Conservation (phyloP, 495 filamentous ascomycete species). For the Aspergillus affinis region DNA sequence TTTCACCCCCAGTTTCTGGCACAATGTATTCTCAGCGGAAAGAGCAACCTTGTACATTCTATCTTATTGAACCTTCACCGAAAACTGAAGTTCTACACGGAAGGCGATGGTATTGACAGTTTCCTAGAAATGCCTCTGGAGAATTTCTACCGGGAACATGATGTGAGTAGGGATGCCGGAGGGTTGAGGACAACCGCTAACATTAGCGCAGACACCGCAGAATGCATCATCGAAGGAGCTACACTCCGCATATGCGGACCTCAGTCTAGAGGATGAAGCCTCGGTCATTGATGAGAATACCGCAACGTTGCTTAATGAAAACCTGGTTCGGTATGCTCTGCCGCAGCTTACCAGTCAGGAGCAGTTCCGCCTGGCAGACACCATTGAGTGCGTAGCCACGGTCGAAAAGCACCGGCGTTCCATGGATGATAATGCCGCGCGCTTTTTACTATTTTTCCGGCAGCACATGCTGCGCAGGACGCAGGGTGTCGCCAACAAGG, state of each 20-base stretch:
- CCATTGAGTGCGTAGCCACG: conserved; percentile 81
- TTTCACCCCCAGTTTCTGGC: conserved; percentile 93
- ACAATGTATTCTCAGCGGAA: conserved; percentile 84
- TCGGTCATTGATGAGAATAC: conserved; percentile 70
- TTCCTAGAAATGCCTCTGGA: conserved; percentile 71
- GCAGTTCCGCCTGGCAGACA: conserved; percentile 84
- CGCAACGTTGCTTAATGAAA: conserved; percentile 71
- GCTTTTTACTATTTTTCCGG: conserved; percentile 86
- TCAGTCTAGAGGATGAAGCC: conserved; percentile 57
- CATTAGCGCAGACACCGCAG: conserved; percentile 30
- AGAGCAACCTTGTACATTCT: conserved; percentile 67
- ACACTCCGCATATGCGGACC: conserved; percentile 54
- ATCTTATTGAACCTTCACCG: conserved; percentile 74
- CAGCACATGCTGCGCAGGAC: conserved; percentile 74
- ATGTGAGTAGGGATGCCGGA: conserved; percentile 33
- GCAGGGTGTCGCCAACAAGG: conserved; percentile 57
- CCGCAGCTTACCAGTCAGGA: conserved; percentile 84
- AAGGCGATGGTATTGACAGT: conserved; percentile 79
- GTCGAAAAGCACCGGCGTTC: conserved; percentile 88
- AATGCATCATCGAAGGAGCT: conserved; percentile 49
- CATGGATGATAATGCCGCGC: conserved; percentile 90
- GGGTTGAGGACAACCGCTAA: conserved; percentile 24
- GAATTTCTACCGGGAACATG: conserved; percentile 63
- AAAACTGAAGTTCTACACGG: conserved; percentile 77
- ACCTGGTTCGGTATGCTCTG: conserved; percentile 69